These are phyloP conservation scores for Xylaria curta DNA, from an alignment of 495 filamentous ascomycete genomes.

Conservation along the genomic window DNA sequence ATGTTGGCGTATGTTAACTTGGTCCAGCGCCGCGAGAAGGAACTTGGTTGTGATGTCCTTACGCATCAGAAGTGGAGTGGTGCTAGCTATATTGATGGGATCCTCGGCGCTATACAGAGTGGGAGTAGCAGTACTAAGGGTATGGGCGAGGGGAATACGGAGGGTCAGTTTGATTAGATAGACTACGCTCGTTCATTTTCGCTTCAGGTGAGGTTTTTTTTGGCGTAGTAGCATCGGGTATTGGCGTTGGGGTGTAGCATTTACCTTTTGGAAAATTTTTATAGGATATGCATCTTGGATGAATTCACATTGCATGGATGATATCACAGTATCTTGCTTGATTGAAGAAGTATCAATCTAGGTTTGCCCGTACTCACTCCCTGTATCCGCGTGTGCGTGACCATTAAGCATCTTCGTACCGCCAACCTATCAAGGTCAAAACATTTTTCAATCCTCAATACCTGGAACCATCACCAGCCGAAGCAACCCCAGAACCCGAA, in stretches of 20 bases:
- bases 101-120: constrained; percentile 89
- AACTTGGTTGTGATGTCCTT: constrained; percentile 89
- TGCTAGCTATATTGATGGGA: constrained; percentile 89
- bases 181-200: background rate
- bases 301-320: constrained; percentile 4
- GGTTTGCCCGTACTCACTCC: background rate
- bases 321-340: background rate
- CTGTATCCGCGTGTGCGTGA: background rate
- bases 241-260: constrained; percentile 14
- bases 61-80: constrained; percentile 99
- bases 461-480: constrained; percentile 6
- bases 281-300: constrained; percentile 16
- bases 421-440: background rate
- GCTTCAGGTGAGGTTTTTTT: background rate
- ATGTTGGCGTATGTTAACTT: constrained; percentile 96
- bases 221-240: background rate
- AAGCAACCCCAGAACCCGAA: constrained; percentile 6
- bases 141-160: constrained; percentile 85
- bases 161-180: constrained; percentile 59
- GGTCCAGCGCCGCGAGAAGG: constrained; percentile 88
- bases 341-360: background rate
- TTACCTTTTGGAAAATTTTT: background rate
- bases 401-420: background rate
- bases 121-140: constrained; percentile 83
- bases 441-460: background rate